phyloP scores from a whole-genome alignment of 2,329 filamentous ascomycete species.

The Ustulina deusta region DNA sequence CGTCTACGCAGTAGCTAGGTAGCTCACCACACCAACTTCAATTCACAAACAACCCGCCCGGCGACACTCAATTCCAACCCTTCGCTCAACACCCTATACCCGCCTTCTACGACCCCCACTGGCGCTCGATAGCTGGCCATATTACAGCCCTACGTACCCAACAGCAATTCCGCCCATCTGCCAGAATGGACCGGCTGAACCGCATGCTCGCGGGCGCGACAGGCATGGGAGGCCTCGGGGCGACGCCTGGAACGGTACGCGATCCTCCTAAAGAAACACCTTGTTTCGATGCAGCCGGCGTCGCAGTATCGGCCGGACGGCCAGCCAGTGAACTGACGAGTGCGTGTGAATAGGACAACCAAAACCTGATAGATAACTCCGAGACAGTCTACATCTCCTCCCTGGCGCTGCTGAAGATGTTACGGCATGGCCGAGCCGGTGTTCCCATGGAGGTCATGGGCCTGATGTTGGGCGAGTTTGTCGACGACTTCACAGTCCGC shows the following conservation, averaged over 20 bases:
- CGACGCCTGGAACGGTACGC: conserved; percentile 70
- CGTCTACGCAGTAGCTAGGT: neutral
- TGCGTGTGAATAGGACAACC: conserved; percentile 77
- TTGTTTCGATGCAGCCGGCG: neutral
- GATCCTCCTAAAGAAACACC: conserved; percentile 47
- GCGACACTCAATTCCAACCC: conserved; percentile 4
- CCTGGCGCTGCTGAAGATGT: conserved; percentile 96
- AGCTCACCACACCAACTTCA: conserved; percentile 14
- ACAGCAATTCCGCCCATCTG: conserved; percentile 30
- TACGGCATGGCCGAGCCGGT: conserved; percentile 95
- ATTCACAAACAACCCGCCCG: neutral
- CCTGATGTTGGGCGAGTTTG: conserved; percentile 97
- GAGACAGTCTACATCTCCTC: conserved; percentile 99
- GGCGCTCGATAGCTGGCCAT: conserved; percentile 11
- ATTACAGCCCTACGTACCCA: neutral
- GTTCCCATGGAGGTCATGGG: conserved; percentile 99
- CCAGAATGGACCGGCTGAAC: conserved; percentile 88
- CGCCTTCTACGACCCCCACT: neutral
- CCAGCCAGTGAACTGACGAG: conserved; percentile 15
- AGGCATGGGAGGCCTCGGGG: conserved; percentile 73
- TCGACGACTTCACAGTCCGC: conserved; percentile 98
- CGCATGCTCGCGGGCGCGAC: conserved; percentile 82
- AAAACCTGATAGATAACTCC: conserved; percentile 95
- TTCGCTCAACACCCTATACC: neutral
- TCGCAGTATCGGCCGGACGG: neutral